Evolutionary conservation across 2,329 filamentous ascomycete genomes (phyloP), one percentile per base, ranked within the genome.

Genomic region (Xylariaceae sp.): DNA sequence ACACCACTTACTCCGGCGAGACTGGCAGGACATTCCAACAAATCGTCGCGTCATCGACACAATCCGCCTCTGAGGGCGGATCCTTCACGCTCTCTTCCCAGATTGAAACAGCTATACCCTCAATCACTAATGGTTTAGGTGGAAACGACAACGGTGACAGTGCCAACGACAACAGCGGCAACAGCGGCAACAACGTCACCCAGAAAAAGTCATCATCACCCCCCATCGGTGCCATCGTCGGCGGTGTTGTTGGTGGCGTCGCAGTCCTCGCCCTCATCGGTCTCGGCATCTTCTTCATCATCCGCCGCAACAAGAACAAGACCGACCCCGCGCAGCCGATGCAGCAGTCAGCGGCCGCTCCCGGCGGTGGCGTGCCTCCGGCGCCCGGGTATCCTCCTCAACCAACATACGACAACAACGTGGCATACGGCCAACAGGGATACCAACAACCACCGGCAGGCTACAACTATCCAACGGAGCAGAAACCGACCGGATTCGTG

Each of bases 161-260:
- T 35, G 45, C 39, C 15, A 45, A 50, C 15, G 39, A 55, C 13
- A 55, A 44, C 3, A 48, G 42, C 15, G 45, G 51, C 15, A 39
- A 55, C 13, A 55, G 39, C 3, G 15, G 17, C 17, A 58, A 44
- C 48, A 45, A 23, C 17, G 52, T 30, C 17, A 50, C 56, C 37
- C 59, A 58, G 13, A 54, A 57, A 15, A 58, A 60, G n/a, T 60
- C 61, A 18, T 61, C 61, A 17, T 66, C 64, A n/a, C 67, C 71
- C 5, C 70, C 57, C 30, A 67, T 75, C 9, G 79, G 76, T 4
- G 73, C 78, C 13, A 80, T 82, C 49, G 77, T 70, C 6, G 79
- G 79, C 9, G 78, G 78, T 30, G 72, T 73, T 2, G 76, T 80
- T 8, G 78, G 78, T n/a, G 79, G 79, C 10, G 73, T 79, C 2